Evolutionary conservation across 345 rosid species (phyloP).

Genomic region (Gossypium bickii): DNA sequence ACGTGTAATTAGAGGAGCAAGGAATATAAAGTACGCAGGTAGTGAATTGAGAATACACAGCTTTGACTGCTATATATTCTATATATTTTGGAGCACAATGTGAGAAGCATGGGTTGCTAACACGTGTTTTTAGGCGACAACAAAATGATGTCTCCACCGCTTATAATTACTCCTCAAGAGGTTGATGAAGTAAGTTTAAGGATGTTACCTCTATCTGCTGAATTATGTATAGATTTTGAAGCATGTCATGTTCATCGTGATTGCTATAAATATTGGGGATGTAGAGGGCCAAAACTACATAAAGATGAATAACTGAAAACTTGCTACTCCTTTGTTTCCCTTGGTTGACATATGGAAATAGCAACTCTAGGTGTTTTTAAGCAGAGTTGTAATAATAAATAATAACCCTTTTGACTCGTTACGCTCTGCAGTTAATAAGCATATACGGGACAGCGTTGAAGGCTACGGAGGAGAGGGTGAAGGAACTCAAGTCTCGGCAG

Average conservation of each 20-base stretch:
- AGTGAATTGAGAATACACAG: too few species aligned
- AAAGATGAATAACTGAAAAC: too few species aligned
- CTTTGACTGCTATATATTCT: too few species aligned
- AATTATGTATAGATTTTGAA: background rate
- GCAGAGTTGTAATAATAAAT: constrained; percentile 11
- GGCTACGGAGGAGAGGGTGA: constrained; percentile 60
- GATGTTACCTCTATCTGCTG: background rate
- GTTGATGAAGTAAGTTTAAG: constrained; percentile 54
- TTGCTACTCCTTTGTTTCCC: background rate
- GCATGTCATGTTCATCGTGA: background rate
- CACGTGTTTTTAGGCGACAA: constrained; percentile 79
- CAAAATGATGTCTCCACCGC: constrained; percentile 92
- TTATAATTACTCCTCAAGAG: constrained; percentile 59
- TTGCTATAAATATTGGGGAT: too few species aligned
- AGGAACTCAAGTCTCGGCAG: constrained; percentile 51
- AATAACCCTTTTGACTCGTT: background rate
- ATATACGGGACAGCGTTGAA: constrained; percentile 67
- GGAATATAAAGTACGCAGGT: too few species aligned
- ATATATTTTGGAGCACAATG: constrained; percentile 79
- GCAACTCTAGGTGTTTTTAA: background rate
- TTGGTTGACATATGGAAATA: background rate
- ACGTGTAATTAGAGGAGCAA: too few species aligned
- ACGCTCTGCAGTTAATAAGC: constrained; percentile 48
- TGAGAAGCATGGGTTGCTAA: constrained; percentile 70
- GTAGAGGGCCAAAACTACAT: too few species aligned